Percentiles rank a stretch among this genome's conserved stretches.
These are phyloP conservation scores for Pseudogymnoascus sp. DNA, from an alignment of 2,329 filamentous ascomycete species.

Conservation along the genomic window DNA sequence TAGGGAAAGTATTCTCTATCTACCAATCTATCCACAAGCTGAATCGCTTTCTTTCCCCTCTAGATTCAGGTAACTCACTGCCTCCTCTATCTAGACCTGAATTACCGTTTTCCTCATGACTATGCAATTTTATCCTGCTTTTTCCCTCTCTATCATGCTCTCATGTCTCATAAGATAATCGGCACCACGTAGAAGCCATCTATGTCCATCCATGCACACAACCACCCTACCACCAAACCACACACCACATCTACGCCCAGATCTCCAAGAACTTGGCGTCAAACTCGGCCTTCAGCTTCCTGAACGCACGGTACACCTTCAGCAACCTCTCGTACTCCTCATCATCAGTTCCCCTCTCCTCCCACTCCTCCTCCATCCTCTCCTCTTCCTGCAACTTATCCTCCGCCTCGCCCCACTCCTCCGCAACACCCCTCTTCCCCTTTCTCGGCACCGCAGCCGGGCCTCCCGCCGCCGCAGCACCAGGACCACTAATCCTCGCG, in stretches of 20 bases:
- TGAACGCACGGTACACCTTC: conserved; percentile 54
- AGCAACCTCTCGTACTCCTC: conserved; percentile 41
- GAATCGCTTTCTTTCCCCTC: neutral
- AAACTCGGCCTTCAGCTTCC: conserved; percentile 50
- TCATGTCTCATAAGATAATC: neutral
- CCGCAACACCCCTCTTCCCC: conserved; percentile 37
- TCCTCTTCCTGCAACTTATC: conserved; percentile 31
- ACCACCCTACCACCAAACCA: neutral
- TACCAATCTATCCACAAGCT: neutral
- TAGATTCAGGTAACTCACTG: neutral
- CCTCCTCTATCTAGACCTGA: neutral
- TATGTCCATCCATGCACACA: neutral
- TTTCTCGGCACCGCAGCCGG: conserved; percentile 15
- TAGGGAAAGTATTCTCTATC: neutral
- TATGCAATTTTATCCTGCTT: conserved; percentile 3
- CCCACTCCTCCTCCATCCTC: conserved; percentile 29
- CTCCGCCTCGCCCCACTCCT: conserved; percentile 43
- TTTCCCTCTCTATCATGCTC: neutral
- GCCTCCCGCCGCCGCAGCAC: neutral
- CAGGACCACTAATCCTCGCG: neutral
- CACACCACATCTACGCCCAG: conserved; percentile 42
- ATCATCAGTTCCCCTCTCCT: conserved; percentile 24
- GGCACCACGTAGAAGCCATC: neutral
- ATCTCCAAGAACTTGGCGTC: conserved; percentile 56
- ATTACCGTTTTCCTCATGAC: neutral